phyloP scores from a whole-genome alignment of 148 eudicot genomes.

The Persicaria maculosa region DNA sequence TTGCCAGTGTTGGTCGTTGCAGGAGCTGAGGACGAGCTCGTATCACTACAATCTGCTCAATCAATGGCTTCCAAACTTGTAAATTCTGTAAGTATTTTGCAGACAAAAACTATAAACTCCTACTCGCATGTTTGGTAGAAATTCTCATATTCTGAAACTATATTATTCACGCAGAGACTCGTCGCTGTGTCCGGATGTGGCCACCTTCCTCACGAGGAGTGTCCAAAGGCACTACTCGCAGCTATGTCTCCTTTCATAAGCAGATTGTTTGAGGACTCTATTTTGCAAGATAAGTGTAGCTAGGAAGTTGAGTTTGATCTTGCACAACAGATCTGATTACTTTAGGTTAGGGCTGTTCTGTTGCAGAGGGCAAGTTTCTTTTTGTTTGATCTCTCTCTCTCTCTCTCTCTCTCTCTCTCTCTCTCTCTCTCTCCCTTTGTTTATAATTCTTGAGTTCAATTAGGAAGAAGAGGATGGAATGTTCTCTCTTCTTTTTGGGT shows the following conservation, averaged over 20 bases:
- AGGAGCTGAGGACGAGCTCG: slow-evolving; percentile 91
- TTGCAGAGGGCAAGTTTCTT: background rate
- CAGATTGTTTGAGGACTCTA: slow-evolving; percentile 33
- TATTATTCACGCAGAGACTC: slow-evolving; percentile 56
- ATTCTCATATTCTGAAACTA: background rate
- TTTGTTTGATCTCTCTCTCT: background rate
- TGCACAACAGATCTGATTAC: slow-evolving; percentile 16
- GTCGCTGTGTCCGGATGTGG: slow-evolving; percentile 96
- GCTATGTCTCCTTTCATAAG: slow-evolving; percentile 78
- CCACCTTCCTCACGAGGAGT: slow-evolving; percentile 98
- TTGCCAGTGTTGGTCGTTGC: slow-evolving; percentile 74
- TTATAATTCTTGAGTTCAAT: background rate
- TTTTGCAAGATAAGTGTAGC: slow-evolving; percentile 22
- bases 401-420: background rate
- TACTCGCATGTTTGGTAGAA: background rate
- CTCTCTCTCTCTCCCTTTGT: background rate
- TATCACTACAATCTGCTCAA: slow-evolving; percentile 71
- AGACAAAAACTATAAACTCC: background rate
- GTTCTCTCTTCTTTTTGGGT: slow-evolving; percentile 12
- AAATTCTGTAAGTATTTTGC: slow-evolving; percentile 68
- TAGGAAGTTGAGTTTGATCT: background rate
- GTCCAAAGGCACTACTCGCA: slow-evolving; percentile 88
- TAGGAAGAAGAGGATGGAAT: slow-evolving; percentile 12
- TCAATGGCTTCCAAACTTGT: slow-evolving; percentile 79
- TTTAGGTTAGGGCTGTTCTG: background rate